phyloP scores from a whole-genome alignment of 371 early-diverging fungal species.

The Amoeboradix gromovi region DNA sequence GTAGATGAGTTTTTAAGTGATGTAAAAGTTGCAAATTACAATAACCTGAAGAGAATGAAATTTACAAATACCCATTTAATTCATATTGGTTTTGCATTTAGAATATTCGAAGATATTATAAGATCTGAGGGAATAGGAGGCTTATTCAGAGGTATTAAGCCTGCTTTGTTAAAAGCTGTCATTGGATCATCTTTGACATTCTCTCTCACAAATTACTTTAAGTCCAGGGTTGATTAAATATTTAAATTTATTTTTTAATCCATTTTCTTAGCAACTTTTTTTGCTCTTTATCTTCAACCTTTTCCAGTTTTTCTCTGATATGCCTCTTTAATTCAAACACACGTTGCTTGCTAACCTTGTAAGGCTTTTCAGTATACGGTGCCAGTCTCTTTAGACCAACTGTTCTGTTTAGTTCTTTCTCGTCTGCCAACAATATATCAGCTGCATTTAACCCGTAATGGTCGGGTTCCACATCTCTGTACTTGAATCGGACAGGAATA shows the following conservation, averaged over 20 bases:
- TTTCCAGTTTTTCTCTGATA: not conserved
- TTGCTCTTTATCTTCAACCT: not conserved
- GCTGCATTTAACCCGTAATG: constrained; percentile 40
- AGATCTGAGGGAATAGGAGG: constrained; percentile 41
- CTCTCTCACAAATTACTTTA: not conserved
- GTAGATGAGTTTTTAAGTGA: constrained; percentile 14
- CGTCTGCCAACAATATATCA: constrained; percentile 67
- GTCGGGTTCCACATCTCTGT: constrained; percentile 37
- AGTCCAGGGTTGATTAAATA: no score
- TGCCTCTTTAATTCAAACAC: not conserved
- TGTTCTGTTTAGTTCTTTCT: constrained; percentile 48
- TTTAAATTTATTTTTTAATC: not conserved
- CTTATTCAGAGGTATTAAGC: constrained; percentile 55
- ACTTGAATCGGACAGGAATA: constrained; percentile 60
- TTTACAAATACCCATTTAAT: constrained; percentile 13
- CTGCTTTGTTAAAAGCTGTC: constrained; percentile 53
- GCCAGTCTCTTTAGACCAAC: constrained; percentile 58
- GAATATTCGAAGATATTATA: constrained; percentile 16
- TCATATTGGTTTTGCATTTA: constrained; percentile 18
- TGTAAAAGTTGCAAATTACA: constrained; percentile 5
- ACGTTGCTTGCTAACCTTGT: not conserved
- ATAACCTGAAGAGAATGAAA: constrained; percentile 11
- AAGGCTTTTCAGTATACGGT: constrained; percentile 19
- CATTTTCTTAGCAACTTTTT: not conserved
- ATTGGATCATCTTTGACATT: constrained; percentile 61